phyloP scores from a whole-genome alignment of 306 rosid genomes.

The Lathyrus aphaca region DNA sequence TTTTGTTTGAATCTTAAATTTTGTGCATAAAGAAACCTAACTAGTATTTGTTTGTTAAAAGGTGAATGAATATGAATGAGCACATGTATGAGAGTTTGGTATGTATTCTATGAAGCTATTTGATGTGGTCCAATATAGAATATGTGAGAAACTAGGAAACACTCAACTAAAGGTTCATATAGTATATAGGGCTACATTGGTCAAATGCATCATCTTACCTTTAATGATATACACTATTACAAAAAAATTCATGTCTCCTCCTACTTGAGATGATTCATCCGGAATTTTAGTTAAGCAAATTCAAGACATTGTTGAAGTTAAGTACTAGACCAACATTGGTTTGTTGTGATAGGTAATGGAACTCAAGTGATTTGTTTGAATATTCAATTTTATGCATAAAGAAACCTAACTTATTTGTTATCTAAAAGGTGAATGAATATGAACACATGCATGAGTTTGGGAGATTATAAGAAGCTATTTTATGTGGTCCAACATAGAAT shows the following conservation, averaged over 20 bases:
- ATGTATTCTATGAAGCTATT: background rate
- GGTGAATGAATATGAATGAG: too few species aligned
- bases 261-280: too few species aligned
- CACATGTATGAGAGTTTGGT: too few species aligned
- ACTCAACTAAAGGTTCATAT: background rate
- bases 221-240: too few species aligned
- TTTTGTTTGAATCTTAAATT: background rate
- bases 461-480: background rate
- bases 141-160: background rate
- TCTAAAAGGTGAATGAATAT: too few species aligned
- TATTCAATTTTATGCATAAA: background rate
- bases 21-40: background rate
- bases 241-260: too few species aligned
- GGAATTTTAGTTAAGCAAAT: too few species aligned
- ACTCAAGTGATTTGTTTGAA: background rate
- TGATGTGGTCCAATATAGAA: background rate
- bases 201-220: too few species aligned
- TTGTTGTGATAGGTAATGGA: background rate
- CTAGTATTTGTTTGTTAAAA: too few species aligned
- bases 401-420: background rate
- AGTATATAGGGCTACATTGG: background rate
- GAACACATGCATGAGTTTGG: background rate
- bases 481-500: background rate
- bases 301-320: too few species aligned
- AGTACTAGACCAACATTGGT: background rate